These are phyloP conservation scores for Saccharum officinarum DNA, from an alignment of 176 grass and related monocot species.

Conservation along the genomic window DNA sequence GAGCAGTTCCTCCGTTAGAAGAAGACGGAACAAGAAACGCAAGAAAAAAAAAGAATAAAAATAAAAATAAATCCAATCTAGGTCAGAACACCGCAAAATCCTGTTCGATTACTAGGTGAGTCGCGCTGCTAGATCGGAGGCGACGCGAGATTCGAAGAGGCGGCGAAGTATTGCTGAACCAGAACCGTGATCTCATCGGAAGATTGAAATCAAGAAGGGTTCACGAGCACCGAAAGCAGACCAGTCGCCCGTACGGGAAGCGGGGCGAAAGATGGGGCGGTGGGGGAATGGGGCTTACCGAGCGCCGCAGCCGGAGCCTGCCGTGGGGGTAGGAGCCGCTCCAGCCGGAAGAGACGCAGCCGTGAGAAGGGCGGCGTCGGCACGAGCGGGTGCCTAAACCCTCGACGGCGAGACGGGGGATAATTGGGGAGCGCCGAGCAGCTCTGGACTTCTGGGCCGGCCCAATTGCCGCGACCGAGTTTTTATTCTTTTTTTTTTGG, in stretches of 20 bases:
- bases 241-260: neutral
- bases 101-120: neutral
- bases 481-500: neutral
- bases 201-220: neutral
- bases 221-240: neutral
- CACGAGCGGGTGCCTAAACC: neutral
- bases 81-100: neutral
- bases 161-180: neutral
- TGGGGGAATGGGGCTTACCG: neutral
- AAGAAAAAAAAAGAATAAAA: neutral
- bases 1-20: neutral
- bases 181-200: neutral
- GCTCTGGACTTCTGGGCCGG: neutral
- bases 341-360: too few relatives aligned
- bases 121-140: neutral
- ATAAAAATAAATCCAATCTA: neutral
- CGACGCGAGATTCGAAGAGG: neutral
- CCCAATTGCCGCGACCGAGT: neutral
- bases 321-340: too few relatives aligned
- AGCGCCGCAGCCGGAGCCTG: neutral
- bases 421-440: too few relatives aligned
- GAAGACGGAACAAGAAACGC: neutral
- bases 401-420: neutral
- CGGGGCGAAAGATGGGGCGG: neutral
- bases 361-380: neutral